Conservation (phyloP, 495 filamentous ascomycete species). For the Hypomontagnella submonticulosa region DNA sequence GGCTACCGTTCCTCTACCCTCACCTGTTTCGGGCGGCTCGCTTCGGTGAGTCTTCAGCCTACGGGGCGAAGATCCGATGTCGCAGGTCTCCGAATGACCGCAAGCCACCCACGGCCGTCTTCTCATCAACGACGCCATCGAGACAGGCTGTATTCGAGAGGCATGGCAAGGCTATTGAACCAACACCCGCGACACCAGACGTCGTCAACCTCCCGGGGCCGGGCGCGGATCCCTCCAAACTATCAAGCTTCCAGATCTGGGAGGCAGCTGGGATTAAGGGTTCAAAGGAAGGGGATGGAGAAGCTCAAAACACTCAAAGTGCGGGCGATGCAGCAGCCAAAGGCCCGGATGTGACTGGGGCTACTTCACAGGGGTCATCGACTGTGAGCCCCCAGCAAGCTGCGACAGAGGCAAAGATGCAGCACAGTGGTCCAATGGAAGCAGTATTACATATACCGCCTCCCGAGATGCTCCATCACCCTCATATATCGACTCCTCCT, state of each 20-base stretch:
- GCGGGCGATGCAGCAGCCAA: slow-evolving; percentile 28
- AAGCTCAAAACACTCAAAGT: slow-evolving; percentile 20
- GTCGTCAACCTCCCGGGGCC: slow-evolving; percentile 34
- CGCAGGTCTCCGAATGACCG: slow-evolving; percentile 48
- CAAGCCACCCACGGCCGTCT: slow-evolving; percentile 46
- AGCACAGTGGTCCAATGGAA: slow-evolving; percentile 66
- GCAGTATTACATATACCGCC: slow-evolving; percentile 70
- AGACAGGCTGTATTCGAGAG: slow-evolving; percentile 56
- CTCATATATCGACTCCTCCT: slow-evolving; percentile 75
- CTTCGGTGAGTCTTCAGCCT: slow-evolving; percentile 51
- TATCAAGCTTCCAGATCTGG: slow-evolving; percentile 20
- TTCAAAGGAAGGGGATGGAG: slow-evolving; percentile 41
- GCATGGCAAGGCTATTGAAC: slow-evolving; percentile 75
- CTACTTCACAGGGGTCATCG: slow-evolving; percentile 36
- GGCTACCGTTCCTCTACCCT: slow-evolving; percentile 81
- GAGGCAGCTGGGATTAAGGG: slow-evolving; percentile 22
- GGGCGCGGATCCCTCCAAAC: slow-evolving; percentile 34
- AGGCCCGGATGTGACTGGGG: slow-evolving; percentile 34
- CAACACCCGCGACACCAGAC: slow-evolving; percentile 47
- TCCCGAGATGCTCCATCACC: slow-evolving; percentile 57
- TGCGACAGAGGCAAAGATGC: slow-evolving; percentile 37
- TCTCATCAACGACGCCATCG: slow-evolving; percentile 48
- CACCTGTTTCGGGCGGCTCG: slow-evolving; percentile 66
- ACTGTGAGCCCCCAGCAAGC: slow-evolving; percentile 33
- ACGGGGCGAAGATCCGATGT: slow-evolving; percentile 57